Evolutionary conservation across 768 basidiomycete species (phyloP), one percentile per base, ranked within the genome.

Genomic region (Hypsizygus marmoreus): DNA sequence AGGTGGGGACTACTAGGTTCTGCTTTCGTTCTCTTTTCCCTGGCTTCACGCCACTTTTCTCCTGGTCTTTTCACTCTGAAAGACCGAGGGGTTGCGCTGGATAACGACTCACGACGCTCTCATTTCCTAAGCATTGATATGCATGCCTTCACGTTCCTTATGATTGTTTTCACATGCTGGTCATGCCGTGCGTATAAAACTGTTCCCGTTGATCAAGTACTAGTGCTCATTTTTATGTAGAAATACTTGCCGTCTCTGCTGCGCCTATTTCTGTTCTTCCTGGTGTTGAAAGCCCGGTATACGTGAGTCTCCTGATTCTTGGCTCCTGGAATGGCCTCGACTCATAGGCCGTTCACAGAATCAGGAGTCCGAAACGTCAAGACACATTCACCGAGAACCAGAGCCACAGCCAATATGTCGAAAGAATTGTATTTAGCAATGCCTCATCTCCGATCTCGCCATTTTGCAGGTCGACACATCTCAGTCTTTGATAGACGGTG

Each of bases 371-470:
- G 29, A 38, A 14, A 12, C 24, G 13, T 31, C 32, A 20, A n/a
- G 29, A 19, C 22, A 48, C 34, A 30, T 49, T 28, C 13, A 33
- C 12, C 47, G 51, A 22, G 43, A 45, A 33, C 51, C 45, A 30
- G 23, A 23, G 13, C 49, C 45, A 17, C 38, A 40, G 29, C 51
- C 51, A 19, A 53, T 53, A 10, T 53, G 51, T 20, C 51, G 47
- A 4, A 40, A 40, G 38, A 41, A 41, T 36, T 53, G 47, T 28
- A 43, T 48, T n/a, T 49, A 47, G 48, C n/a, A n/a, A n/a, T n/a
- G n/a, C n/a, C n/a, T n/a, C n/a, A n/a, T n/a, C n/a, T n/a, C n/a
- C n/a, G n/a, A n/a, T n/a, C n/a, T n/a, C n/a, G n/a, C n/a, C n/a
- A n/a, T n/a, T n/a, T n/a, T n/a, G n/a, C n/a, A n/a, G n/a, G n/a